Conservation (phyloP, 371 early-diverging fungal species). For the Batkoa obscura region DNA sequence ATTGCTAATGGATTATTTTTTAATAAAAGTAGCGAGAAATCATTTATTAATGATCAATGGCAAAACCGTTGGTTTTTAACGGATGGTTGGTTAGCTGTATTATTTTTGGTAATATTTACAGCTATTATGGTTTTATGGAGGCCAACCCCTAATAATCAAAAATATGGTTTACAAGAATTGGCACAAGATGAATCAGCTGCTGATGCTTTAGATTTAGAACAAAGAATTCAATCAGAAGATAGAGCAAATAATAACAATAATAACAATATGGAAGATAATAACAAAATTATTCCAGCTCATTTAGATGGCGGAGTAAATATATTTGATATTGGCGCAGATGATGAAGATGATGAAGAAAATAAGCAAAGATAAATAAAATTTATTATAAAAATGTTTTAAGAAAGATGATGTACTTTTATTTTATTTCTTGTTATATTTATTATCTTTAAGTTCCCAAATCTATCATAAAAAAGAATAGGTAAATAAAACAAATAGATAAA, state of each 20-base stretch:
- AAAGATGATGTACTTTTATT: too few relatives aligned
- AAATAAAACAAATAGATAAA: neutral
- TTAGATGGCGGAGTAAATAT: conserved; percentile 28
- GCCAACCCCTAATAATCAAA: conserved; percentile 78
- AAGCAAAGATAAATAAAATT: too few relatives aligned
- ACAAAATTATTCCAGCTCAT: conserved; percentile 3
- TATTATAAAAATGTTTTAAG: too few relatives aligned
- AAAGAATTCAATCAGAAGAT: conserved; percentile 35
- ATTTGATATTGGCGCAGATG: conserved; percentile 42
- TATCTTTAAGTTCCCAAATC: conserved; percentile 10
- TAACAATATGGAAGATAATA: conserved; percentile 3
- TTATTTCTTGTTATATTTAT: too few relatives aligned
- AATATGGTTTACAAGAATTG: conserved; percentile 38
- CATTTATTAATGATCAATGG: conserved; percentile 70
- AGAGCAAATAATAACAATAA: conserved; percentile 10
- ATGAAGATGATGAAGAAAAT: conserved; percentile 12
- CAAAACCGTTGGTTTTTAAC: conserved; percentile 75
- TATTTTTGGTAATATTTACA: conserved; percentile 63
- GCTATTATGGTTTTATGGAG: conserved; percentile 74
- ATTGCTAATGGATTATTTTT: conserved; percentile 58
- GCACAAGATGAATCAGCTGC: conserved; percentile 11
- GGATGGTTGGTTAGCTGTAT: conserved; percentile 67
- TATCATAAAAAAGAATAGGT: neutral
- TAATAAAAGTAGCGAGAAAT: conserved; percentile 27
- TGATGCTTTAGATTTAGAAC: conserved; percentile 21